A percentile compares a stretch with the other conserved stretches of the same genome.
Evolutionary conservation across 305 asterid genomes (phyloP).

Genomic region (Fraxinus dipetala): DNA sequence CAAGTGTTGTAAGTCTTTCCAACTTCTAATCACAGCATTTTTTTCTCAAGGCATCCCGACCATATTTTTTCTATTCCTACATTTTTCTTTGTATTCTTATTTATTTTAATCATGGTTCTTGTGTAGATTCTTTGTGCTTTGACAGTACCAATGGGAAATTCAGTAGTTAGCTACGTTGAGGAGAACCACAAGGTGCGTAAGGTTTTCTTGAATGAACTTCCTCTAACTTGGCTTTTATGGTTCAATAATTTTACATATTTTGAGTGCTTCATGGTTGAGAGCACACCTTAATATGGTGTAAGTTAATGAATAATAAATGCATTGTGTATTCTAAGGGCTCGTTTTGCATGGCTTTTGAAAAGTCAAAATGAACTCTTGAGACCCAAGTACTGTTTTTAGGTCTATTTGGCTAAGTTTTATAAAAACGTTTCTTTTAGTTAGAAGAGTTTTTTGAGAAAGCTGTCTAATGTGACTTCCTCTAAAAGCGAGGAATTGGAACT

Average conservation of each 20-base stretch:
- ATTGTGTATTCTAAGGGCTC: neutral
- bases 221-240: neutral
- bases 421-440: too few relatives aligned
- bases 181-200: constrained; percentile 51
- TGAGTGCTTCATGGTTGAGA: neutral
- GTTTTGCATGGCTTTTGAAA: too few relatives aligned
- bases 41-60: neutral
- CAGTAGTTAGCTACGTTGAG: constrained; percentile 51
- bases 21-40: neutral
- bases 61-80: neutral
- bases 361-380: neutral
- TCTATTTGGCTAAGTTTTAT: too few relatives aligned
- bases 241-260: neutral
- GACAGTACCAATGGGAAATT: constrained; percentile 68
- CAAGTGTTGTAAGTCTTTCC: constrained; percentile 54
- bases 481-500: too few relatives aligned
- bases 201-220: neutral
- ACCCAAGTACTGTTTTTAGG: too few relatives aligned
- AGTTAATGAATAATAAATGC: neutral
- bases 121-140: constrained; percentile 62
- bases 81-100: neutral
- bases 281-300: neutral
- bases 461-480: neutral
- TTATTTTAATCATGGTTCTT: constrained; percentile 9
- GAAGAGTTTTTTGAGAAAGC: neutral